A percentile compares a stretch with the other conserved stretches of the same genome.
These are phyloP conservation scores for Verticillium nubilum DNA, from an alignment of 2,329 filamentous ascomycete species.

Conservation along the genomic window DNA sequence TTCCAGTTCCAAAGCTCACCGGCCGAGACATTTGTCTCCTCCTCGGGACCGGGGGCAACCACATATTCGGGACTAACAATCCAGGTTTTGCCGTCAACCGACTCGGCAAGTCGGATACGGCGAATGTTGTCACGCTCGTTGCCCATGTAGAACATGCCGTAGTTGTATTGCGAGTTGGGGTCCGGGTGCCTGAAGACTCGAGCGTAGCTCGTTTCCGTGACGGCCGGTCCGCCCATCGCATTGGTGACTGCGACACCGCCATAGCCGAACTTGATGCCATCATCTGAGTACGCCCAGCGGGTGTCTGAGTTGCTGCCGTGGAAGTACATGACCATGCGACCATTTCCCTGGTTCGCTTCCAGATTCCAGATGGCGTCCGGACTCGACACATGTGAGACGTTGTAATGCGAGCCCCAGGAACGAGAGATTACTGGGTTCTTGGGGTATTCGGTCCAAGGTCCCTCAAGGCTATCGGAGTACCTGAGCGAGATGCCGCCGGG, in stretches of 20 bases:
- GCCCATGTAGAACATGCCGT: conserved; percentile 21
- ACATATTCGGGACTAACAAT: conserved; percentile 9
- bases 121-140: conserved; percentile 17
- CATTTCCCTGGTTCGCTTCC: not conserved
- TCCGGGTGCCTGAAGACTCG: conserved; percentile 18
- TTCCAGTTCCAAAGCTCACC: conserved; percentile 12
- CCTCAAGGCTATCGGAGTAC: conserved; percentile 14
- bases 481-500: conserved; percentile 16
- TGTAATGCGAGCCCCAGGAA: conserved; percentile 8
- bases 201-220: conserved; percentile 19
- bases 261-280: conserved; percentile 11
- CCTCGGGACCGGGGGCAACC: conserved; percentile 9
- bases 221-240: conserved; percentile 14
- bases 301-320: conserved; percentile 13
- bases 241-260: conserved; percentile 16
- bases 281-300: conserved; percentile 11
- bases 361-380: conserved; percentile 12
- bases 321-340: conserved; percentile 12
- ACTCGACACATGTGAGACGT: conserved; percentile 12
- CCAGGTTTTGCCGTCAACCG: conserved; percentile 15
- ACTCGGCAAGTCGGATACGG: conserved; percentile 19
- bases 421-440: conserved; percentile 11
- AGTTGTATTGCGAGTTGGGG: conserved; percentile 11
- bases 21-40: conserved; percentile 11
- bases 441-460: conserved; percentile 12